Evolutionary conservation across 1,139 yeast species (phyloP).

Genomic region (Petasospora fabianii): DNA sequence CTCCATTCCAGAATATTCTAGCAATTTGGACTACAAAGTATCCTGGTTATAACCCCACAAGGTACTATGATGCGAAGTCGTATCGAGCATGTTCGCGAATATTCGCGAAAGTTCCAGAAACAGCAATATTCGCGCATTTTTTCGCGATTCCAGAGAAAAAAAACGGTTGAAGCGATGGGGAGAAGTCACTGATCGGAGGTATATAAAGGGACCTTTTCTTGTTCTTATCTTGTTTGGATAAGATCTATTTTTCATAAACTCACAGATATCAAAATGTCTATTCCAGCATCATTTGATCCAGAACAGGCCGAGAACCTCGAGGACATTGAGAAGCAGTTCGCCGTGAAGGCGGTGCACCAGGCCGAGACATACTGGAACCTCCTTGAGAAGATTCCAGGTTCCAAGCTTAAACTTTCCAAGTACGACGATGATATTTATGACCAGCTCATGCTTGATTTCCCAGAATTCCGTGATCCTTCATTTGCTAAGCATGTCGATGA

Average conservation of each 20-base stretch:
- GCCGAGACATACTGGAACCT: constrained; percentile 93
- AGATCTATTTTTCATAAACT: not conserved
- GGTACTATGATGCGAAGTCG: no score
- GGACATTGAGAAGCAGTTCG: constrained; percentile 90
- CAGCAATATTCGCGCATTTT: not conserved
- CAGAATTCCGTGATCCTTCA: constrained; percentile 67
- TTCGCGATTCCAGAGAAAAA: not conserved
- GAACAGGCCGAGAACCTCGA: constrained; percentile 60
- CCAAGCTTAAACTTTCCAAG: constrained; percentile 71
- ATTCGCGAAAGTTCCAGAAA: not conserved
- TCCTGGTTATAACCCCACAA: no score
- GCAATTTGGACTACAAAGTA: no score
- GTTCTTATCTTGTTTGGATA: not conserved
- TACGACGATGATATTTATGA: constrained; percentile 80
- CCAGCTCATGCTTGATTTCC: constrained; percentile 68
- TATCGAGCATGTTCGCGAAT: not conserved
- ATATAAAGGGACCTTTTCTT: not conserved
- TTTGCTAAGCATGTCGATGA: constrained; percentile 61
- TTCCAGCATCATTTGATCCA: constrained; percentile 40
- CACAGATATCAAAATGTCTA: not conserved
- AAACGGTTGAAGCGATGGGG: not conserved
- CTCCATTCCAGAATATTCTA: no score
- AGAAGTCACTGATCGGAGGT: no score
- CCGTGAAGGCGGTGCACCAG: constrained; percentile 95
- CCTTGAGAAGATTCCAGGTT: constrained; percentile 69